Percentiles rank a stretch among this genome's conserved stretches.
Evolutionary conservation across 306 rosid species (phyloP).

Genomic region (Neltuma alba): DNA sequence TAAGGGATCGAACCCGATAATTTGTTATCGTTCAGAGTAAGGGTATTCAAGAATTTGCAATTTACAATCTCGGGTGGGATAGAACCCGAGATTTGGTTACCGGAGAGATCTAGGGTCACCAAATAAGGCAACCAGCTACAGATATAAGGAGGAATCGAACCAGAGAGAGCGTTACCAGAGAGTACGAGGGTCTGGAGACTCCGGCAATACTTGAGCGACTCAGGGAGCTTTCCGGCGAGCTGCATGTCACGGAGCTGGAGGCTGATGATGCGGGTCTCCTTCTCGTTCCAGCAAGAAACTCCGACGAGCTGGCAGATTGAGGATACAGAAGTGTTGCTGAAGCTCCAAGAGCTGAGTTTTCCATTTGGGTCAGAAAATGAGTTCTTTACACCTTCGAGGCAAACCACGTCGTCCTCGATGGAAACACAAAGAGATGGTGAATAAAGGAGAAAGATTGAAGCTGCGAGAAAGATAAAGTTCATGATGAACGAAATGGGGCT

Average conservation of each 20-base stretch:
- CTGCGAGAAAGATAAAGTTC: constrained; percentile 15
- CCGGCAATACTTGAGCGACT: constrained; percentile 53
- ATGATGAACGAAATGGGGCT: constrained; percentile 15
- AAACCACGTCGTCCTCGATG: constrained; percentile 50
- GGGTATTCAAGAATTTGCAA: constrained; percentile 56
- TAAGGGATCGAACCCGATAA: constrained; percentile 58
- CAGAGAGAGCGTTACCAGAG: constrained; percentile 50
- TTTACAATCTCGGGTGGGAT: constrained; percentile 59
- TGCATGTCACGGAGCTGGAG: constrained; percentile 54
- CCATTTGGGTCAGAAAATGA: constrained; percentile 49
- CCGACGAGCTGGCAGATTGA: constrained; percentile 62
- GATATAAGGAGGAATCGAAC: constrained; percentile 50
- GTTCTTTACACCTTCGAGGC: constrained; percentile 50
- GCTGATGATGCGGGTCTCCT: constrained; percentile 63
- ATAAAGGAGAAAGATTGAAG: constrained; percentile 27
- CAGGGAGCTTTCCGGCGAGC: constrained; percentile 55
- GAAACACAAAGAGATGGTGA: constrained; percentile 26
- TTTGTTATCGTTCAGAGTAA: constrained; percentile 41
- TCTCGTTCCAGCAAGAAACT: constrained; percentile 62
- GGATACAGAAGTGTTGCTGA: constrained; percentile 44
- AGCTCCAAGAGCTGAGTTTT: constrained; percentile 48
- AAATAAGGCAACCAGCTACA: constrained; percentile 63
- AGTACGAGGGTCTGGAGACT: constrained; percentile 57
- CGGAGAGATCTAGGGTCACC: constrained; percentile 62
- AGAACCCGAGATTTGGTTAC: constrained; percentile 51